A percentile compares a stretch with the other conserved stretches of the same genome.
Conservation (phyloP, 2,329 filamentous ascomycete species). For the Claviceps purpurea region DNA sequence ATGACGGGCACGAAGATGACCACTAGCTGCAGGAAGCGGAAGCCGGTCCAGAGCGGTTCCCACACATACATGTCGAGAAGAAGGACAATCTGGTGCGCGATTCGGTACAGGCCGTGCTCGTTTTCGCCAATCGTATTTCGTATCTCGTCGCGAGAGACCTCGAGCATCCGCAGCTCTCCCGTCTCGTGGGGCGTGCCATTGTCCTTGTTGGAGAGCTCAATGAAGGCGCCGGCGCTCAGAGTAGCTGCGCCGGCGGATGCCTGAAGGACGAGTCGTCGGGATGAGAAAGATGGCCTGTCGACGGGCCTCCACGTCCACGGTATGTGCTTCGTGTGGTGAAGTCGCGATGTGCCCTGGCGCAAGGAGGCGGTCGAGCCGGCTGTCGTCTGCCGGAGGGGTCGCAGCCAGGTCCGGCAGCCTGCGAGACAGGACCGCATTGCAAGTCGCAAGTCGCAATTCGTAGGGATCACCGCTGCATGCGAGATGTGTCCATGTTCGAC, state of each 20-base stretch:
- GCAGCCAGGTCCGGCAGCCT: slow-evolving; percentile 31
- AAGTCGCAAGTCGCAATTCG: slow-evolving; percentile 12
- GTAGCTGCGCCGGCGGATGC: slow-evolving; percentile 27
- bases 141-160: slow-evolving; percentile 67
- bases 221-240: slow-evolving; percentile 43
- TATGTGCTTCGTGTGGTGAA: slow-evolving; percentile 12
- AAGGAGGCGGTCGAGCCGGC: slow-evolving; percentile 10
- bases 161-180: slow-evolving; percentile 74
- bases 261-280: slow-evolving; percentile 20
- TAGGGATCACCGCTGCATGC: slow-evolving; percentile 1
- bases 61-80: slow-evolving; percentile 59
- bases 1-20: slow-evolving; percentile 88
- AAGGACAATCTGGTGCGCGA: slow-evolving; percentile 47
- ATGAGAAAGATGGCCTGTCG: neutral
- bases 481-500: slow-evolving; percentile 10
- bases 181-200: slow-evolving; percentile 44
- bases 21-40: slow-evolving; percentile 78
- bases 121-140: slow-evolving; percentile 51
- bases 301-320: slow-evolving; percentile 11
- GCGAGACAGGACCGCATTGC: slow-evolving; percentile 33
- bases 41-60: slow-evolving; percentile 76
- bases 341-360: slow-evolving; percentile 15
- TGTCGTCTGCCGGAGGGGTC: slow-evolving; percentile 19
- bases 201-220: slow-evolving; percentile 43
- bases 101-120: slow-evolving; percentile 42